Conservation (phyloP, 2,329 filamentous ascomycete species). For the Endocalyx cinctus region DNA sequence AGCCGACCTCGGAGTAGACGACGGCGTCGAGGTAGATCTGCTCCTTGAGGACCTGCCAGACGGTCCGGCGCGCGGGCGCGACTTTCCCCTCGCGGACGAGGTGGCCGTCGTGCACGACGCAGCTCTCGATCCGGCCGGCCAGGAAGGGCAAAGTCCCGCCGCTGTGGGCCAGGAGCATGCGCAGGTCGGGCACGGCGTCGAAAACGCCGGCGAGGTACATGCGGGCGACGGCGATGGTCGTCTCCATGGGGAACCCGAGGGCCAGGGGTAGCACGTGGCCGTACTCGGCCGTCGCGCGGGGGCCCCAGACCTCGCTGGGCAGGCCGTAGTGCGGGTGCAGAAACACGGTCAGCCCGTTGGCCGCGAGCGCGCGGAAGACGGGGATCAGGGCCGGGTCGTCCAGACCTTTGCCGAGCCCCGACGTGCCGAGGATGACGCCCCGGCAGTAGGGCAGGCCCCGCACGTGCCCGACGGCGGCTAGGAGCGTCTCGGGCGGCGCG, state of each 20-base stretch:
- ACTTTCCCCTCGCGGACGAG: slow-evolving; percentile 60
- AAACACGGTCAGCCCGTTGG: slow-evolving; percentile 65
- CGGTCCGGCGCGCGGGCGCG: slow-evolving; percentile 38
- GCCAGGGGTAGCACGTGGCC: slow-evolving; percentile 85
- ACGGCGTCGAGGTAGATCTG: slow-evolving; percentile 89
- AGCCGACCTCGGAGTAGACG: slow-evolving; percentile 70
- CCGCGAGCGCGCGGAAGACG: slow-evolving; percentile 66
- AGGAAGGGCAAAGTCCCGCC: slow-evolving; percentile 86
- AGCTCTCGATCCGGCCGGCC: slow-evolving; percentile 83
- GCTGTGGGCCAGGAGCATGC: slow-evolving; percentile 79
- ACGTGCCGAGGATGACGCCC: slow-evolving; percentile 85
- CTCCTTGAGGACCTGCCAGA: slow-evolving; percentile 55
- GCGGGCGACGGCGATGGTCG: slow-evolving; percentile 80
- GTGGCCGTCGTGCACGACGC: slow-evolving; percentile 76
- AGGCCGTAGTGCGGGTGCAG: slow-evolving; percentile 91
- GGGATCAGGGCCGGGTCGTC: slow-evolving; percentile 72
- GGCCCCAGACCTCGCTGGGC: slow-evolving; percentile 73
- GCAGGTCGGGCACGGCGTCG: slow-evolving; percentile 64
- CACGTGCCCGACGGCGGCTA: slow-evolving; percentile 61
- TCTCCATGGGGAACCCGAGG: slow-evolving; percentile 86
- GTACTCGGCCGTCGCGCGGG: slow-evolving; percentile 62
- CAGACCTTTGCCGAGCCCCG: slow-evolving; percentile 72
- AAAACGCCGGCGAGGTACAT: slow-evolving; percentile 88
- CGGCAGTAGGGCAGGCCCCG: slow-evolving; percentile 61
- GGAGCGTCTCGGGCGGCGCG: slow-evolving; percentile 57